Base-by-base conservation (phyloP, 352 stramenopile genomes). In the Phytophthora cactorum region DNA sequence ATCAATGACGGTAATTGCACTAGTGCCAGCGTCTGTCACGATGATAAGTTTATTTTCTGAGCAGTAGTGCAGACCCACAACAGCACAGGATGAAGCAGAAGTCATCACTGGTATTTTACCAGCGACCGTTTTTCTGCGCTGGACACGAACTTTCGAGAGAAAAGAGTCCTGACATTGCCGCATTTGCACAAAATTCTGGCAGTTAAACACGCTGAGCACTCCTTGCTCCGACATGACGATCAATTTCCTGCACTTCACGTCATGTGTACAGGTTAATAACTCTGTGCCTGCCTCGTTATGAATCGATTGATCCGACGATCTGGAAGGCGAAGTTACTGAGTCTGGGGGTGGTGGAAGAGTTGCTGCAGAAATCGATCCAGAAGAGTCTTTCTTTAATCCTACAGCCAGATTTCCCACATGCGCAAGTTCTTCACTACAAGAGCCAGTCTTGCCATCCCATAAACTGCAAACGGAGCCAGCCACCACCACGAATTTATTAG, bases 1-100 rank as follows among this genome's bases (percentile, higher is more conserved):
- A 52, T 92, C 84, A 27, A 96, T 77, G 22, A 93, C 66, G 28
- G 82, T 45, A 31, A 92, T 91, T 17, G 79, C 74, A 29, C 77
- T 80, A 0, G 62, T 73, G 15, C 79, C 67, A 3, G 74, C 61
- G 32, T 90, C 79, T 0, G 80, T 75, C 2, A 75, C 64, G 34
- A 93, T 67, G 15, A 93, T 77, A 5, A 93, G 71, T 54, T 91
- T 93, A 67, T 93, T 93, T 7, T 79, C 77, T 0, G 82, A 91
- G 65, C 84, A 91, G 58, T 93, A 93, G 39, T 93, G 82, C 2
- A 93, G 39, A 2, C 81, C 78, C 5, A 84, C 70, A 14, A 91
- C 75, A 31, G 76, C 78, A 45, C 82, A 89, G 0, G 77, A 75
- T 11, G 63, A 51, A 4, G 71, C 67, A 41, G 63, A 53, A 34